Evolutionary conservation across 1,284 basidiomycete genomes (phyloP), one percentile per base, ranked within the genome.

Genomic region (Moesziomyces sp.): DNA sequence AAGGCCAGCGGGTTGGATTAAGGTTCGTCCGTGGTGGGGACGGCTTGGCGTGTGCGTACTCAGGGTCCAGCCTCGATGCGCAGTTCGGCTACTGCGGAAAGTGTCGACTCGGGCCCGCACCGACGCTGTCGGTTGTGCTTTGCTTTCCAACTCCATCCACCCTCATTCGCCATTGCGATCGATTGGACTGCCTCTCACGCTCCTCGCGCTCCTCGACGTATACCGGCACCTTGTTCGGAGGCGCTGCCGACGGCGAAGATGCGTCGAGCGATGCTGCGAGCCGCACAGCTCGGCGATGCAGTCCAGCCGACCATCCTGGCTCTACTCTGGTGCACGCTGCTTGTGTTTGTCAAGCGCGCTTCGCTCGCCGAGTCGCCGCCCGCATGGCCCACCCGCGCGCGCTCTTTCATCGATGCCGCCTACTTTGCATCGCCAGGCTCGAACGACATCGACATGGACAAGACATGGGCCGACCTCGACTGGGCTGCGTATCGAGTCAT

Each of bases 401-500:
- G 58, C 19, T 58, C 51, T 8, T 53, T 47, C 0, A 53, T 63
- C 44, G 44, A 72, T 42, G 54, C 52, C 0, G 21, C 43, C 28
- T 57, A 54, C n/a, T 21, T 52, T 9, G 16, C 46, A n/a, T 38
- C 35, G 13, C 35, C 35, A 14, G 35, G 35, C 35, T 4, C 5
- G 10, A 23, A 23, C 5, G 18, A 8, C 3, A 21, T 24, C 26
- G 56, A 63, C 35, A 23, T 35, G 23, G 46, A 49, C 46, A 26
- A 53, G 46, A 34, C 50, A 10, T 69, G 71, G 71, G 61, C 51
- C 19, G 60, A 68, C 40, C 43, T 62, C 45, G 71, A 74, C 13
- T 74, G 71, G 71, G 55, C 66, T 1, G 54, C 71, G 3, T 52
- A 52, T 16, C 61, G 71, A 10, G 34, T 74, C 35, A 61, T 70